Conservation (phyloP, 257 asterid genomes). For the Petunia secreta region DNA sequence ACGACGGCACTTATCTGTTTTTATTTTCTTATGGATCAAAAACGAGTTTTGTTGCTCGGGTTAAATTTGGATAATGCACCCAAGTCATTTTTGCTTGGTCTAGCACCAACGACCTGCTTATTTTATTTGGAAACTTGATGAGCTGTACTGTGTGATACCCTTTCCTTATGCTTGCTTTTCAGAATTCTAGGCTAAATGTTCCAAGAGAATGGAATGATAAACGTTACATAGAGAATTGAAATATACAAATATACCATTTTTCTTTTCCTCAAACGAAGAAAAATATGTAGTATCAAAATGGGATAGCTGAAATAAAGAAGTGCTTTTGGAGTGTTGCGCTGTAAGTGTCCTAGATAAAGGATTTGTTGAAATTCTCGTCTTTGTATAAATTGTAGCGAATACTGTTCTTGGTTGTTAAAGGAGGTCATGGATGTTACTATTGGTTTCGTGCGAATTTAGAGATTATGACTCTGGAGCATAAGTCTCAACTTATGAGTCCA, state of each 20-base stretch:
- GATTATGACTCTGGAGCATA: background rate
- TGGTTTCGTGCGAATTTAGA: background rate
- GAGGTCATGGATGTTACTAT: background rate
- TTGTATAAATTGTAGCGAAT: background rate
- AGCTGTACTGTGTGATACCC: slow-evolving; percentile 12
- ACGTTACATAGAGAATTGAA: background rate
- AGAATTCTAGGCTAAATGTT: background rate
- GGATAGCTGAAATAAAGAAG: slow-evolving; percentile 12
- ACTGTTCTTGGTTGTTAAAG: background rate
- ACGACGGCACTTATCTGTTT: background rate
- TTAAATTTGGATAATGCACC: background rate
- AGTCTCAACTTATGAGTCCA: background rate
- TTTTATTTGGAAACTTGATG: background rate
- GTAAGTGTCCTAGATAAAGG: background rate
- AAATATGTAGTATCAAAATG: background rate
- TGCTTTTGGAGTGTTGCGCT: background rate
- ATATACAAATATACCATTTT: too few relatives aligned
- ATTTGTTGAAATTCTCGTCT: background rate
- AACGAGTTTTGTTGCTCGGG: background rate
- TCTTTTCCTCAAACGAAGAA: too few relatives aligned
- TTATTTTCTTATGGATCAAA: background rate
- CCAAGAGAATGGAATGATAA: slow-evolving; percentile 13
- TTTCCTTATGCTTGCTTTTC: slow-evolving; percentile 6
- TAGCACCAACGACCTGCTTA: background rate
- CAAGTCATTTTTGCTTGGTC: slow-evolving; percentile 5